Base-by-base conservation (phyloP, 2,329 filamentous ascomycete species). In the Phyllosticta paracitricarpa region DNA sequence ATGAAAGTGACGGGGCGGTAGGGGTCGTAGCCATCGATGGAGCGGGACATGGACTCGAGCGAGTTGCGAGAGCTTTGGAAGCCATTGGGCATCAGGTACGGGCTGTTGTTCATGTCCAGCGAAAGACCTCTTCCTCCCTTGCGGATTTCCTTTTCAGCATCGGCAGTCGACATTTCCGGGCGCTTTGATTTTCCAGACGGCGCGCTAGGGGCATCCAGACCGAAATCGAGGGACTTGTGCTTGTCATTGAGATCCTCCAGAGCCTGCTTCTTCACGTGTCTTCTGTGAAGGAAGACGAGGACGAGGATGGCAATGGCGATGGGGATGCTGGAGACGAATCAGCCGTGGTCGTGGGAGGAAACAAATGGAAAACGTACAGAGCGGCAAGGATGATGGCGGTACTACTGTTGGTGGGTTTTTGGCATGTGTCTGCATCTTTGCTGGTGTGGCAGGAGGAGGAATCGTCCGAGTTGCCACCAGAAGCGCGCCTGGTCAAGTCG, bases 171-270 rank as follows among this genome's bases (percentile, higher is more conserved):
- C 80, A 84, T 78, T 74, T 85, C 76, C 65, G 79, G 76, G 58
- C 68, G 69, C 24, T 65, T 68, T 12, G 54, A n/a, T 51, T 56
- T 57, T 24, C 60, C 56, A 2, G 58, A 30, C 24, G 35, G 28
- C 54, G 56, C 56, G 57, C 57, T 22, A 61, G 70, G 65, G 48
- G 70, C 64, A 61, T 88, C 90, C 70, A 97, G 76, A 40, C 94
- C 94, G 71, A 97, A 99, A 73, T 99, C 94, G 70, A 97, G 82
- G 0, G 91, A 94, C 70, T 88, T 92, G 75, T 95, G 90, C 66
- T 90, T 89, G 73, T 97, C 92, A 64, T 88, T 85, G 19, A 82
- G 81, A 76, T 99, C 94, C 76, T 99, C 94, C 62, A 81, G 77
- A 61, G 80, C 79, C 65, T 91, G 80, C 68, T 85, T 91, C 71